Evolutionary conservation across 2,329 filamentous ascomycete species (phyloP).

Genomic region (Sporothrix sp.): DNA sequence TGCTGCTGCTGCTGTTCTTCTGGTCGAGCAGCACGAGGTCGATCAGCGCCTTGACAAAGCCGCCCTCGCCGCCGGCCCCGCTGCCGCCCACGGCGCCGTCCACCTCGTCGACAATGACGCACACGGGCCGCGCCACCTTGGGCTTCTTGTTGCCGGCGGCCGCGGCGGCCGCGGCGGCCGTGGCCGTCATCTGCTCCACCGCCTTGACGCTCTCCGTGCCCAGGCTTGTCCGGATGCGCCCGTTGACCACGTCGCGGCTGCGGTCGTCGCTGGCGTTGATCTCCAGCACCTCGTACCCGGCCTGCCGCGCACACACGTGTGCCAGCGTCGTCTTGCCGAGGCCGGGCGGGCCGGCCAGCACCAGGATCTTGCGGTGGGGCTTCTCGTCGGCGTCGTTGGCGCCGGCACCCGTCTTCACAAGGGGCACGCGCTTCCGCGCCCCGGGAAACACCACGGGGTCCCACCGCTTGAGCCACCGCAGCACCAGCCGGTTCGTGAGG

Average conservation of each 20-base stretch:
- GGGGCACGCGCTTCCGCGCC: constrained; percentile 21
- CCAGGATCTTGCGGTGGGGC: constrained; percentile 74
- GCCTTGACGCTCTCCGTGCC: constrained; percentile 89
- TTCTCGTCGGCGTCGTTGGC: constrained; percentile 51
- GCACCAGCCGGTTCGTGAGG: constrained; percentile 77
- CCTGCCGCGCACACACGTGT: constrained; percentile 90
- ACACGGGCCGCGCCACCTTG: constrained; percentile 76
- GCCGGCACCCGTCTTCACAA: neutral
- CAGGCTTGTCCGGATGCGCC: constrained; percentile 80
- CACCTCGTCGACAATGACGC: constrained; percentile 91
- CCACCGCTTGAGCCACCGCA: constrained; percentile 92
- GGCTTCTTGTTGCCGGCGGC: constrained; percentile 26
- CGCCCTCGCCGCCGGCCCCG: constrained; percentile 71
- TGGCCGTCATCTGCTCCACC: constrained; percentile 42
- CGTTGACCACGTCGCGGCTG: constrained; percentile 80
- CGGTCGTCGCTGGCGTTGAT: constrained; percentile 97
- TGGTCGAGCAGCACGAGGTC: constrained; percentile 82
- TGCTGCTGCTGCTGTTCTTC: constrained; percentile 50
- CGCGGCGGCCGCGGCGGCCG: constrained; percentile 24
- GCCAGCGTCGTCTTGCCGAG: constrained; percentile 93
- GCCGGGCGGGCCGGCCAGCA: constrained; percentile 85
- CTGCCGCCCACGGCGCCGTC: constrained; percentile 84
- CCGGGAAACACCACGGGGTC: constrained; percentile 80
- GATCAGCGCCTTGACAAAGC: constrained; percentile 90
- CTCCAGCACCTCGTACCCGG: constrained; percentile 91